Base-by-base conservation (phyloP, 1,139 yeast species). In the Saccharomyces hybrid region DNA sequence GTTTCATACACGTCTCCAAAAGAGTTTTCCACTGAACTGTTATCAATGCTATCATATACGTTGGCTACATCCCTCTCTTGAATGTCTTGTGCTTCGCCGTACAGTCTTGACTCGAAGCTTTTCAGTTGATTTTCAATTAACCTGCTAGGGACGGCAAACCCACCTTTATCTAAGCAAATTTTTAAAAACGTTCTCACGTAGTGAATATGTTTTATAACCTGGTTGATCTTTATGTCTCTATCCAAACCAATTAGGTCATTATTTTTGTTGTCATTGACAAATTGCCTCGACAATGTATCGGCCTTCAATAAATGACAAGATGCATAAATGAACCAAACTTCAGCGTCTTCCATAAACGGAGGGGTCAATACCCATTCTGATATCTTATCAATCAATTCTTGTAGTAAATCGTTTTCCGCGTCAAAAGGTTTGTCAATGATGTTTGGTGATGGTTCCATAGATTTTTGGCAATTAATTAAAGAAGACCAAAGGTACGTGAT, bases 401-500 rank as follows among this genome's bases (percentile, higher is more conserved):
- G 59, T 11, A 65, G 23, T 16, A 42, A 30, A 28, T 56, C 55
- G 9, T 25, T 49, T 13, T 54, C 56, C 20, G 42, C 49, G 1
- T 27, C 27, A 6, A n/a, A 41, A 5, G 46, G 47, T 20, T 46
- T 47, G 11, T 26, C 30, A 16, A 38, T 30, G 7, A 50, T 54
- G 25, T 47, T 25, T 25, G 48, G 2, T 52, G 48, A n/a, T 52
- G 6, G 34, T 48, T 5, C 50, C 25, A 57, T 41, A 32, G 57
- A 48, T 38, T 57, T 55, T 2, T 59, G 54, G 25, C 54, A 54
- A 28, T 48, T 50, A 11, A 59, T 52, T 23, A 67, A 52, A 5
- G 67, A 56, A 20, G 68, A 66, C 78, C 77, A 75, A 20, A 75
- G 53, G 63, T 73, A 65, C 2, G 73, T 62, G 13, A 63, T 58